Evolutionary conservation across 306 rosid genomes (phyloP).

Genomic region (Oxytropis ochrocephala): DNA sequence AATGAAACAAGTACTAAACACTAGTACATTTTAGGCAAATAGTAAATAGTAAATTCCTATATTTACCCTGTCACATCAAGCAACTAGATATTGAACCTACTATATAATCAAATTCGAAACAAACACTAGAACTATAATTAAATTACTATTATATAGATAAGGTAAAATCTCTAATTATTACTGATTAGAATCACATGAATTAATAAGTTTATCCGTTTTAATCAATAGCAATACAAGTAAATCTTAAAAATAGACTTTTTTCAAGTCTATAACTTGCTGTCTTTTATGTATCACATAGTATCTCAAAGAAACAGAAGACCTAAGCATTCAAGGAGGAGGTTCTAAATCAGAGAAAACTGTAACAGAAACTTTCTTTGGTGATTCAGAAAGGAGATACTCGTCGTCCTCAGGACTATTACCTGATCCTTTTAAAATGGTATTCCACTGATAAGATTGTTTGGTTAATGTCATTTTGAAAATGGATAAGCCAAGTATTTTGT

Average conservation of each 20-base stretch:
- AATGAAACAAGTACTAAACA: too few species aligned
- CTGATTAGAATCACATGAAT: neutral
- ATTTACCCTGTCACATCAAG: too few species aligned
- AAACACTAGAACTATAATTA: too few species aligned
- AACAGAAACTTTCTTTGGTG: neutral
- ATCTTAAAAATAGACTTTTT: too few species aligned
- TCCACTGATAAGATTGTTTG: neutral
- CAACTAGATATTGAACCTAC: too few species aligned
- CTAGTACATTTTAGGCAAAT: too few species aligned
- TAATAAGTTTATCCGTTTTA: neutral
- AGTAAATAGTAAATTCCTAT: too few species aligned
- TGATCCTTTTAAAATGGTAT: neutral
- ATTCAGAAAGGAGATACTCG: neutral
- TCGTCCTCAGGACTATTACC: neutral
- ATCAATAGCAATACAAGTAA: neutral
- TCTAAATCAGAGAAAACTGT: neutral
- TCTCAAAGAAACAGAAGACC: neutral
- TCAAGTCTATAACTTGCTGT: neutral
- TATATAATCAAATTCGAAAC: too few species aligned
- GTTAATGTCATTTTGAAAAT: neutral
- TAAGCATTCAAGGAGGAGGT: neutral
- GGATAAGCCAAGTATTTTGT: neutral
- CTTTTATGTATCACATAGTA: neutral
- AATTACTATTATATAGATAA: too few species aligned
- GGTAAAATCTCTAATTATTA: too few species aligned